phyloP scores from a whole-genome alignment of 352 stramenopile species.

The Phytophthora sp. region DNA sequence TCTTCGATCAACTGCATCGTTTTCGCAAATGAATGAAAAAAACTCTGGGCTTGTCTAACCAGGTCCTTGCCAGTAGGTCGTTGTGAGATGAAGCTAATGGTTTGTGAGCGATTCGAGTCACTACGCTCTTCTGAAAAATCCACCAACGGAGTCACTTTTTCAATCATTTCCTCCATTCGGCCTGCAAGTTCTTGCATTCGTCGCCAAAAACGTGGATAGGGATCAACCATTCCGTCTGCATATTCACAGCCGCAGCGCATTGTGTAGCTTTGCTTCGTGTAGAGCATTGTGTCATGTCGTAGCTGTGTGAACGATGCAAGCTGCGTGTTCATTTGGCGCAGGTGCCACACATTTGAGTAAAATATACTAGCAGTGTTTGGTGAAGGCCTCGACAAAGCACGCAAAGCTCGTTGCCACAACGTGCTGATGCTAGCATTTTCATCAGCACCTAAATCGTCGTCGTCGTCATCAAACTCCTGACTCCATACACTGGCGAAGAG shows the following conservation, averaged over 20 bases:
- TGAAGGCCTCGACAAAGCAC: slow-evolving; percentile 21
- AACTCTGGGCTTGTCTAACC: no score
- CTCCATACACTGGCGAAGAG: slow-evolving; percentile 21
- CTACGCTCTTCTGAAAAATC: neutral
- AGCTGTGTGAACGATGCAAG: slow-evolving; percentile 33
- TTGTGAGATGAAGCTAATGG: no score
- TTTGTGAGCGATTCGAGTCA: no score
- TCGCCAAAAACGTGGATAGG: slow-evolving; percentile 27
- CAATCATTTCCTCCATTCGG: slow-evolving; percentile 5
- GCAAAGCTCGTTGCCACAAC: slow-evolving; percentile 28
- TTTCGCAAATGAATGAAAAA: slow-evolving; percentile 1
- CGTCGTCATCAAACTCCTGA: slow-evolving; percentile 6
- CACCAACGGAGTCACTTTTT: neutral
- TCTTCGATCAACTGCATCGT: slow-evolving; percentile 14
- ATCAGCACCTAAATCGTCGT: no score
- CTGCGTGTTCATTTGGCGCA: slow-evolving; percentile 33
- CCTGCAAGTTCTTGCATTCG: slow-evolving; percentile 2
- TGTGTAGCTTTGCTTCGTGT: slow-evolving; percentile 27
- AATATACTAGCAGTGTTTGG: slow-evolving; percentile 14
- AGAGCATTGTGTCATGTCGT: slow-evolving; percentile 34
- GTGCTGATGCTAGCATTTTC: slow-evolving; percentile 21
- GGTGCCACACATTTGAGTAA: slow-evolving; percentile 18
- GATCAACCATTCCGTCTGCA: slow-evolving; percentile 32
- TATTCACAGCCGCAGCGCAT: slow-evolving; percentile 20
- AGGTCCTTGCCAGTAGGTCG: no score